Evolutionary conservation across 2,329 filamentous ascomycete genomes (phyloP), one percentile per base, ranked within the genome.

Genomic region (Ceratocystis papillata): DNA sequence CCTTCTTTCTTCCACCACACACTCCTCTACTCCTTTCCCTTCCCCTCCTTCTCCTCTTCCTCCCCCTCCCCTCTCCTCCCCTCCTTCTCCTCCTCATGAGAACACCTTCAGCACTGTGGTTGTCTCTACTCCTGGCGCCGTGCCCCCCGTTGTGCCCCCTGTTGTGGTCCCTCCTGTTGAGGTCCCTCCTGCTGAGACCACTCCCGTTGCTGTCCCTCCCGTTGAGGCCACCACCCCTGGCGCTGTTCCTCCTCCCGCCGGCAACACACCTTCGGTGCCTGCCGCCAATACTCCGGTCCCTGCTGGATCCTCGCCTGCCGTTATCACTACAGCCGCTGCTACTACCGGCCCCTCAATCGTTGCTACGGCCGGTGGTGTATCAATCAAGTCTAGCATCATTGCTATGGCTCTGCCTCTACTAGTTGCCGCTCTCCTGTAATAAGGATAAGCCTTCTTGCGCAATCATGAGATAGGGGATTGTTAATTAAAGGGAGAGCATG

Each of bases 251-350:
- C 53, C 53, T 33, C 28, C 28, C 15, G 53, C 53, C 15, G 50
- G 8, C 1, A 17, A 57, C 12, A 30, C 25, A 4, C 30, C 53
- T 30, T 20, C 45, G 3, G 61, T 28, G 8, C 22, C 61, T 44
- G 44, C 15, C 10, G 44, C 44, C 45, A 15, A 30, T 2, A 44
- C 61, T 20, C 44, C 62, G 46, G 46, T 48, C 3, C 17, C 50
- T 55, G 25, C 50, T 28, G 55, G 68, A 66, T 62, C 65, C 65
- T 61, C 64, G 25, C 17, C 66, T 20, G 64, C 60, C n/a, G 65
- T 73, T 78, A 78, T 75, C 72, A 74, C 72, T 78, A 77, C 68
- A 4, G 10, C 37, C 73, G 78, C 70, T 73, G 46, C 55, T 20
- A 20, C 65, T n/a, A 50, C 33, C n/a, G 25, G 62, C 25, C 37